These are phyloP conservation scores for Papiliotrema flavescens DNA, from an alignment of 1,284 basidiomycete genomes.

Conservation along the genomic window DNA sequence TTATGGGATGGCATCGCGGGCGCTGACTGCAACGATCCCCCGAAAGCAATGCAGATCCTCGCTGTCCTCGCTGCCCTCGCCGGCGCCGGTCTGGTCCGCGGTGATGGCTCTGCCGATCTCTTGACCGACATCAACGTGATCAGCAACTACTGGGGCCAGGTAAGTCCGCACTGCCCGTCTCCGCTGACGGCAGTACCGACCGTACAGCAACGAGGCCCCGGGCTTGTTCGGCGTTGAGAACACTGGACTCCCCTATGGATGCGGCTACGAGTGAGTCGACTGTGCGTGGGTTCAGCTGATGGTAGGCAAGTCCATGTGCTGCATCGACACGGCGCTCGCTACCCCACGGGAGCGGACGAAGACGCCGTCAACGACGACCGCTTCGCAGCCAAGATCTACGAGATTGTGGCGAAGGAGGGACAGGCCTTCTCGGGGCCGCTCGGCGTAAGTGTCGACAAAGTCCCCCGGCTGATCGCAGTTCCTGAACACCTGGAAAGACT, in stretches of 20 bases:
- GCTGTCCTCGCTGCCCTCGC: too few relatives aligned
- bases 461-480: not conserved
- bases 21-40: too few relatives aligned
- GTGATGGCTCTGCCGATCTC: too few relatives aligned
- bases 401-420: not conserved
- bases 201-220: conserved; percentile 3
- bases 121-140: conserved; percentile 8
- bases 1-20: too few relatives aligned
- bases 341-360: conserved; percentile 6
- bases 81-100: too few relatives aligned
- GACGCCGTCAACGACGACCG: conserved; percentile 7
- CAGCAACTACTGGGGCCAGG: conserved; percentile 7
- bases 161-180: not conserved
- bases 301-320: conserved; percentile 5
- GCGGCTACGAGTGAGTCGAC: conserved; percentile 9
- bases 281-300: too few relatives aligned
- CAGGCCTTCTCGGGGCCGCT: not conserved
- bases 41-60: too few relatives aligned
- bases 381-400: conserved; percentile 3
- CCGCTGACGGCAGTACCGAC: not conserved
- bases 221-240: conserved; percentile 5
- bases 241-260: conserved; percentile 8
- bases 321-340: conserved; percentile 7
- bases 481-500: conserved; percentile 6
- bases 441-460: not conserved